Evolutionary conservation across 1,139 yeast species (phyloP).

Genomic region (Candida glucosophila): DNA sequence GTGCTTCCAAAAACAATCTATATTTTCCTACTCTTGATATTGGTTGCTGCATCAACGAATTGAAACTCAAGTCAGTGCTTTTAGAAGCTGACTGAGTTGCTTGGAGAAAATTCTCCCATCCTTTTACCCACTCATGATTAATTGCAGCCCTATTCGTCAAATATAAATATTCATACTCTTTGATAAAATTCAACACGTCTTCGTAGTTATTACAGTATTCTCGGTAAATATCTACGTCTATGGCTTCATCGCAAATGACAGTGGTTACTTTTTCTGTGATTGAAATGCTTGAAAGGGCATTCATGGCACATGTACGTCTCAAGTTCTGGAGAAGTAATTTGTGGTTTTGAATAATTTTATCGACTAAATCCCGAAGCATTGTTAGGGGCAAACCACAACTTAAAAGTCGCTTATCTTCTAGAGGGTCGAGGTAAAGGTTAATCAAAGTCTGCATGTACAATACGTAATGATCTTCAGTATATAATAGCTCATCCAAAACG

Average conservation of each 20-base stretch:
- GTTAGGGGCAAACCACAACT: constrained; percentile 20
- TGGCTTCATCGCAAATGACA: no score
- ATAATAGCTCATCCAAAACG: constrained; percentile 37
- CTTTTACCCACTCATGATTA: constrained; percentile 15
- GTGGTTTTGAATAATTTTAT: constrained; percentile 18
- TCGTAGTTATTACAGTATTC: constrained; percentile 35
- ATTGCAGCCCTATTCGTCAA: constrained; percentile 5
- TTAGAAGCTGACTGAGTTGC: constrained; percentile 27
- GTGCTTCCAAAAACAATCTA: constrained; percentile 36
- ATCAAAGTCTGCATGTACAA: constrained; percentile 32
- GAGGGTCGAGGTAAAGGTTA: constrained; percentile 26
- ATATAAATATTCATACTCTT: constrained; percentile 5
- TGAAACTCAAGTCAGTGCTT: constrained; percentile 36
- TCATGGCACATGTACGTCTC: no score
- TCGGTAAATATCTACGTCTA: no score
- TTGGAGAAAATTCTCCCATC: constrained; percentile 33
- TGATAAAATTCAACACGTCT: constrained; percentile 27
- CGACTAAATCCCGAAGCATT: constrained; percentile 13
- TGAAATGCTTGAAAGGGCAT: no score
- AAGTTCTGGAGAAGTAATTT: constrained; percentile 11
- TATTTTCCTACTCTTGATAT: constrained; percentile 46
- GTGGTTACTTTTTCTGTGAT: no score
- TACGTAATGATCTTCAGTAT: constrained; percentile 39
- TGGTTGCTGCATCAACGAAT: constrained; percentile 48
- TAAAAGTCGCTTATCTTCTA: constrained; percentile 11